Conservation (phyloP, 805 yeast species). For the Ascoidea tarda region DNA sequence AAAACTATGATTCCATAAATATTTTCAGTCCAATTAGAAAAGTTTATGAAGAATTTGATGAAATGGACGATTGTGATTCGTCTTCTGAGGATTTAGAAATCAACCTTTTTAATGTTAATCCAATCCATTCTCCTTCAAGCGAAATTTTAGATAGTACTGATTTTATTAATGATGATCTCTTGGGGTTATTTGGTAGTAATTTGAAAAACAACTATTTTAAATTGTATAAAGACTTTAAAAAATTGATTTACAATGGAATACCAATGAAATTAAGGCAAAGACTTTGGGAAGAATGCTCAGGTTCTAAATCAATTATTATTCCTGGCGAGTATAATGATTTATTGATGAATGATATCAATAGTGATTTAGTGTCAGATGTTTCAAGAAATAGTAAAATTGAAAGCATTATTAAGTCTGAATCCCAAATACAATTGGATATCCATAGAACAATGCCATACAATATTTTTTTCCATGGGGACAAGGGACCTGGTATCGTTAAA, state of each 20-base stretch:
- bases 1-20: no score
- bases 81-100: neutral
- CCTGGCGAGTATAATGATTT: constrained; percentile 32
- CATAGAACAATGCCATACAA: constrained; percentile 43
- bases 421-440: constrained; percentile 38
- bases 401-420: constrained; percentile 19
- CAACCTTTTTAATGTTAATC: no score
- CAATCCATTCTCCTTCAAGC: neutral
- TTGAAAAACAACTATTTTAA: constrained; percentile 13
- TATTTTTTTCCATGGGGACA: constrained; percentile 31
- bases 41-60: neutral
- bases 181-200: constrained; percentile 26
- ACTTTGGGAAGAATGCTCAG: constrained; percentile 42
- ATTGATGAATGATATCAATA: constrained; percentile 10
- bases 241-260: constrained; percentile 30
- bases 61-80: neutral
- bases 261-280: constrained; percentile 31
- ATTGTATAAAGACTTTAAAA: constrained; percentile 18
- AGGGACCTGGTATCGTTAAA: constrained; percentile 39
- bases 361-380: neutral
- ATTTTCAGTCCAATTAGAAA: neutral
- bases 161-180: constrained; percentile 16
- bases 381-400: neutral
- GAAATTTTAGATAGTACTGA: neutral
- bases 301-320: constrained; percentile 26